These are phyloP conservation scores for Rhexocercosporidium sp. DNA, from an alignment of 2,329 filamentous ascomycete genomes.

Conservation along the genomic window DNA sequence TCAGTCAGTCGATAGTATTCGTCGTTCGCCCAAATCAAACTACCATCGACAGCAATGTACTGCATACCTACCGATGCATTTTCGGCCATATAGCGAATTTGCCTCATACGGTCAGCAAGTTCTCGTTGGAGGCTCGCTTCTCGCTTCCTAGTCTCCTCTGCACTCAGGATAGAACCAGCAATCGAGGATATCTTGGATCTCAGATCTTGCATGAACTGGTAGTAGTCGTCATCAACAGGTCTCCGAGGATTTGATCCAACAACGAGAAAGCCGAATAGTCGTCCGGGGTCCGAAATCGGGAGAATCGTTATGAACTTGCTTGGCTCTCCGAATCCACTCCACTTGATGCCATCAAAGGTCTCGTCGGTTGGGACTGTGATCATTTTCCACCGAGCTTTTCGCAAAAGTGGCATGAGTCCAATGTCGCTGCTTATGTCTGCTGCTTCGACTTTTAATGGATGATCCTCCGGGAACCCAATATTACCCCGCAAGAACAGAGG, in stretches of 20 bases:
- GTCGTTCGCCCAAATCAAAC: slow-evolving; percentile 37
- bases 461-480: slow-evolving; percentile 34
- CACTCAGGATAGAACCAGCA: slow-evolving; percentile 31
- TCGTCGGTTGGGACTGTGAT: slow-evolving; percentile 32
- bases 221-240: slow-evolving; percentile 35
- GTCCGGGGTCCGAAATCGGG: slow-evolving; percentile 28
- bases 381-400: slow-evolving; percentile 29
- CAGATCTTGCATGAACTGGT: slow-evolving; percentile 36
- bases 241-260: slow-evolving; percentile 37
- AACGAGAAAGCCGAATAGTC: slow-evolving; percentile 35
- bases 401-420: slow-evolving; percentile 33
- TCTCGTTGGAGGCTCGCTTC: slow-evolving; percentile 29
- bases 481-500: slow-evolving; percentile 25
- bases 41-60: slow-evolving; percentile 35
- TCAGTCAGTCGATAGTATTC: slow-evolving; percentile 36
- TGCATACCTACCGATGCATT: slow-evolving; percentile 39
- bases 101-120: slow-evolving; percentile 29
- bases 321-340: slow-evolving; percentile 34
- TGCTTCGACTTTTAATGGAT: slow-evolving; percentile 28
- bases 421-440: slow-evolving; percentile 30
- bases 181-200: slow-evolving; percentile 34
- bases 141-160: slow-evolving; percentile 33
- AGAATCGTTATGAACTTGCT: slow-evolving; percentile 34
- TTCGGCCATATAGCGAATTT: slow-evolving; percentile 39
- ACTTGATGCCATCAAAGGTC: slow-evolving; percentile 33